These are phyloP conservation scores for Aspergillus funiculosus DNA, from an alignment of 495 filamentous ascomycete species.

Conservation along the genomic window DNA sequence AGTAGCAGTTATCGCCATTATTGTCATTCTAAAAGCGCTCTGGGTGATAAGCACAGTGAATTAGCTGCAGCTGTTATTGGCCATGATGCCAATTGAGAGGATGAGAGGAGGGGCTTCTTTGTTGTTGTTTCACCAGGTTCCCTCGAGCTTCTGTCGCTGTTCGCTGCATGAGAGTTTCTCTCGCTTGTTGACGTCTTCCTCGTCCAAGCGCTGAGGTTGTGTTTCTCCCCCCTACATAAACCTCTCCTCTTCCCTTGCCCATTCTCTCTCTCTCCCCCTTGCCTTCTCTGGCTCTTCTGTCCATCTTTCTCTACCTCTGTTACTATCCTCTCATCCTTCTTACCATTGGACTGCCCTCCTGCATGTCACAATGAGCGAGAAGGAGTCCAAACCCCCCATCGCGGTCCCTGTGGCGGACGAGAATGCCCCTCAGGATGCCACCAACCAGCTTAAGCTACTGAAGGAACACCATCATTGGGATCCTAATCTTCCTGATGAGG, in stretches of 20 bases:
- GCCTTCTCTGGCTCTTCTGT: neutral
- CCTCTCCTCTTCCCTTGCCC: neutral
- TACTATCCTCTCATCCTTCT: neutral
- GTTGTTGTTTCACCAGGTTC: no score
- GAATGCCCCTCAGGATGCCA: neutral
- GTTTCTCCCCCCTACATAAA: no score
- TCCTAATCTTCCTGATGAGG: slow-evolving; percentile 60
- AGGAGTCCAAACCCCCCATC: slow-evolving; percentile 24
- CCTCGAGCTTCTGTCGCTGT: no score
- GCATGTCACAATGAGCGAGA: slow-evolving; percentile 26
- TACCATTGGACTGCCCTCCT: neutral
- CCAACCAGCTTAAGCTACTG: slow-evolving; percentile 36
- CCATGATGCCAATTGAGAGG: no score
- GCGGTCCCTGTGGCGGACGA: slow-evolving; percentile 33
- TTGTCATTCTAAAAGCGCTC: no score
- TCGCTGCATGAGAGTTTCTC: no score
- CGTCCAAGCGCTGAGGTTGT: no score
- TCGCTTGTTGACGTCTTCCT: no score
- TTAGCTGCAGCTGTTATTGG: no score
- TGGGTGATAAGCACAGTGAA: no score
- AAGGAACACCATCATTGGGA: slow-evolving; percentile 62
- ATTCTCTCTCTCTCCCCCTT: neutral
- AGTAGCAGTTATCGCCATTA: no score
- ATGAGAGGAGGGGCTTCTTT: no score
- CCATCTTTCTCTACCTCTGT: neutral